These are phyloP conservation scores for Tremella yokohamensis DNA, from an alignment of 768 basidiomycete genomes.

Conservation along the genomic window DNA sequence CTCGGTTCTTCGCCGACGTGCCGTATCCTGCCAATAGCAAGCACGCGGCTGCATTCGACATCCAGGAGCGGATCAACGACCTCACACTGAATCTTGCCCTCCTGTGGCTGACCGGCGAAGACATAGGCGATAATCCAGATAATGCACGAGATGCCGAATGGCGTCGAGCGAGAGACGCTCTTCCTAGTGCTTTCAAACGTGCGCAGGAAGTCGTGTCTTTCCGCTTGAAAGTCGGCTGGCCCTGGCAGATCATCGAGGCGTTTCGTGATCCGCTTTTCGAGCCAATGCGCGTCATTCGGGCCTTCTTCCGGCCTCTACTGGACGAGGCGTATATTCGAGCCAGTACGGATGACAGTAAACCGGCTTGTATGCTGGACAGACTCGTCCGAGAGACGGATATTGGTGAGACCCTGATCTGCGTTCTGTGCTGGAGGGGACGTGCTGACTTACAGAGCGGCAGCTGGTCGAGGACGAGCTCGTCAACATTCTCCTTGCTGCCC, in stretches of 20 bases:
- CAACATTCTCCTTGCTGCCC: conserved; percentile 69
- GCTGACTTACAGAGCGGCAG: conserved; percentile 17
- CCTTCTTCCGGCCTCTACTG: conserved; percentile 38
- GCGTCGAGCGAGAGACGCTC: conserved; percentile 10
- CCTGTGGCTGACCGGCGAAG: conserved; percentile 40
- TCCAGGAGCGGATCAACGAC: conserved; percentile 26
- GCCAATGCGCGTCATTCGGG: conserved; percentile 37
- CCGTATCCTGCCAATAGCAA: conserved; percentile 1
- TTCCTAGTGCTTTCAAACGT: conserved; percentile 28
- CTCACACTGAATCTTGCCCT: conserved; percentile 37
- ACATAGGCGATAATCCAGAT: conserved; percentile 3
- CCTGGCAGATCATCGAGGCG: conserved; percentile 46
- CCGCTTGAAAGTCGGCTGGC: conserved; percentile 45
- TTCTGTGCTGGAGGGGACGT: no score
- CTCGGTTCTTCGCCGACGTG: conserved; percentile 16
- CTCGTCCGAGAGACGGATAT: conserved; percentile 35
- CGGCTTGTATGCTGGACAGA: conserved; percentile 35
- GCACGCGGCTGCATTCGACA: conserved; percentile 27
- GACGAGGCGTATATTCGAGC: conserved; percentile 17
- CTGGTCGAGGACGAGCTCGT: conserved; percentile 73
- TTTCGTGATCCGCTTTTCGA: conserved; percentile 22
- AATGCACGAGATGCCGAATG: conserved; percentile 3
- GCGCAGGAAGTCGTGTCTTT: conserved; percentile 35
- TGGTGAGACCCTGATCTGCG: no score
- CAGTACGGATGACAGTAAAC: no score